phyloP scores from a whole-genome alignment of 805 yeast genomes.

The Lipomyces sp. region DNA sequence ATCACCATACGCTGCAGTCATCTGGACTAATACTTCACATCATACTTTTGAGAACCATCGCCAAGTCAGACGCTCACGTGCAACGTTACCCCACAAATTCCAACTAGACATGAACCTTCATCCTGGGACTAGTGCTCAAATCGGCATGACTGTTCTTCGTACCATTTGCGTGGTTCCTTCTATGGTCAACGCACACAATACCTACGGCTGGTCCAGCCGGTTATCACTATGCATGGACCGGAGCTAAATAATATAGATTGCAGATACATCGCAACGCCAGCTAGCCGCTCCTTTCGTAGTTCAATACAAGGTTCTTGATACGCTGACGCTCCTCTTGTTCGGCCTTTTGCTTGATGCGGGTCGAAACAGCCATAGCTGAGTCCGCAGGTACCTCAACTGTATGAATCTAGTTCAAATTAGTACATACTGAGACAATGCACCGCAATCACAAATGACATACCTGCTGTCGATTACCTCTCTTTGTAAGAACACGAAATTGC shows the following conservation, averaged over 20 bases:
- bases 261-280: background rate
- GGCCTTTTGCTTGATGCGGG: slow-evolving; percentile 36
- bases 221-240: background rate
- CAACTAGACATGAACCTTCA: too few relatives aligned
- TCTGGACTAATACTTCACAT: background rate
- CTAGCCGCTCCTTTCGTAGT: slow-evolving; percentile 33
- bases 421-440: background rate
- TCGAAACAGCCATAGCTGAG: slow-evolving; percentile 37
- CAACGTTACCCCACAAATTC: too few relatives aligned
- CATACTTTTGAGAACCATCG: too few relatives aligned
- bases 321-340: slow-evolving; percentile 34
- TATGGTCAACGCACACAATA: too few relatives aligned
- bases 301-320: slow-evolving; percentile 37
- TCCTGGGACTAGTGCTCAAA: too few relatives aligned
- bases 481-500: slow-evolving; percentile 35
- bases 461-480: slow-evolving; percentile 34
- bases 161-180: too few relatives aligned
- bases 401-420: slow-evolving; percentile 20
- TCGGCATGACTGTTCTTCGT: too few relatives aligned
- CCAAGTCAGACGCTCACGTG: too few relatives aligned
- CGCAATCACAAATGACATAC: slow-evolving; percentile 6
- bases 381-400: slow-evolving; percentile 36
- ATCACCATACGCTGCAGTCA: background rate
- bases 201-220: too few relatives aligned
- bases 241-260: background rate